These are phyloP conservation scores for Withania somnifera DNA, from an alignment of 305 asterid species.

Conservation along the genomic window DNA sequence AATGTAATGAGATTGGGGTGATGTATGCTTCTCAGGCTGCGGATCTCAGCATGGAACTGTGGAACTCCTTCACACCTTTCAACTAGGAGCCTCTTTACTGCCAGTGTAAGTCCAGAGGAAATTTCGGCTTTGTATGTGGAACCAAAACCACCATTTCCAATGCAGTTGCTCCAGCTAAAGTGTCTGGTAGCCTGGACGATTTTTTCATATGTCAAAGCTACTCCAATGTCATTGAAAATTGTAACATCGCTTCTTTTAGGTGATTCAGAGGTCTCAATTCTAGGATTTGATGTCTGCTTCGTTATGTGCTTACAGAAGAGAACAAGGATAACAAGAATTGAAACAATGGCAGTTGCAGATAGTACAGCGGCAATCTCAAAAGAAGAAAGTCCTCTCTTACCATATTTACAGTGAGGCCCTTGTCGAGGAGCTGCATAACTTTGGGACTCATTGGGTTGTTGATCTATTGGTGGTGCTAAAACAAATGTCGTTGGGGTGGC, in stretches of 20 bases:
- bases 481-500: background rate
- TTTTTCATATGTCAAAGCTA: constrained; percentile 28
- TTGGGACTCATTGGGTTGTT: background rate
- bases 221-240: constrained; percentile 28
- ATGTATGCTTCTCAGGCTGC: constrained; percentile 17
- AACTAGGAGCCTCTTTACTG: constrained; percentile 35
- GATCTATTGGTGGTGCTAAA: background rate
- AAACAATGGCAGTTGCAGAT: constrained; percentile 1
- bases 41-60: constrained; percentile 45
- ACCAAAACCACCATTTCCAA: constrained; percentile 54
- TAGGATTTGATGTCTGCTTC: background rate
- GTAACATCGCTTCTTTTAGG: constrained; percentile 9
- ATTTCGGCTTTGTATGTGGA: constrained; percentile 34
- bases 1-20: constrained; percentile 47
- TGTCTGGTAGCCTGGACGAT: constrained; percentile 36
- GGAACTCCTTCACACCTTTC: constrained; percentile 33
- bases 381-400: background rate
- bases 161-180: constrained; percentile 32
- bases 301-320: background rate
- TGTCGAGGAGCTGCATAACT: constrained; percentile 3
- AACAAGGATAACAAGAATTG: constrained; percentile 5
- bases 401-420: background rate
- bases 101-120: constrained; percentile 26
- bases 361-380: background rate
- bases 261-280: constrained; percentile 3